Evolutionary conservation across 2,329 filamentous ascomycete species (phyloP), one percentile per base, ranked within the genome.

Genomic region (Exophiala oligosperma): DNA sequence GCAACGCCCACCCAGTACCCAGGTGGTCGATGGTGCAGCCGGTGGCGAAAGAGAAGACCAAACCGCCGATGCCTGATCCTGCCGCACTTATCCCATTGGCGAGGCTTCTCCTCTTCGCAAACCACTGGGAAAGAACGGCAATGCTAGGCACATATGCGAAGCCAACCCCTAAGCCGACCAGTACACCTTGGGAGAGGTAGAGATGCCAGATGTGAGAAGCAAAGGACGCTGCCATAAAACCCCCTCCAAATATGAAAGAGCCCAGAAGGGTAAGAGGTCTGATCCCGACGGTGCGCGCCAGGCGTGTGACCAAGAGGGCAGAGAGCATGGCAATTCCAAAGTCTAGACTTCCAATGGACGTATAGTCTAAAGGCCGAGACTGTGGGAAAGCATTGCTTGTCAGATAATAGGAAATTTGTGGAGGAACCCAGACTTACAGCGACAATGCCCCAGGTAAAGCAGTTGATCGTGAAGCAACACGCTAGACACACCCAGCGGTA

Each of bases 331-430:
- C 65, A 1, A 56, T 38, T 2, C 54, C 62, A 52, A 70, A 64
- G 7, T 63, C 67, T 7, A 70, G 49, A 2, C 67, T 64, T 6
- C 69, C 69, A 21, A 72, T 64, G 41, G 72, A 67, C 1, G 69
- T 69, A 57, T 66, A 72, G 23, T 71, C 65, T 12, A 70, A 52
- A 28, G 54, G 59, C 2, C 48, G 56, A 2, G 67, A 61, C 14
- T 52, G 59, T 1, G 64, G 61, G 37, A 70, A 71, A 9, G 65
- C 64, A 9, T 70, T 53, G 26, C 65, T 63, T 1, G 67, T 58
- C 3, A 77, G 66, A 55, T 76, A 79, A 51, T 76, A 70, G 3
- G 72, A 69, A n/a, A n/a, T n/a, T n/a, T n/a, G n/a, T 0, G 78
- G 70, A 52, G 44, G 28, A 11, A 6, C 44, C 29, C 24, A 7